phyloP scores from a whole-genome alignment of 331 rosid species.

The Quercus tomentella region DNA sequence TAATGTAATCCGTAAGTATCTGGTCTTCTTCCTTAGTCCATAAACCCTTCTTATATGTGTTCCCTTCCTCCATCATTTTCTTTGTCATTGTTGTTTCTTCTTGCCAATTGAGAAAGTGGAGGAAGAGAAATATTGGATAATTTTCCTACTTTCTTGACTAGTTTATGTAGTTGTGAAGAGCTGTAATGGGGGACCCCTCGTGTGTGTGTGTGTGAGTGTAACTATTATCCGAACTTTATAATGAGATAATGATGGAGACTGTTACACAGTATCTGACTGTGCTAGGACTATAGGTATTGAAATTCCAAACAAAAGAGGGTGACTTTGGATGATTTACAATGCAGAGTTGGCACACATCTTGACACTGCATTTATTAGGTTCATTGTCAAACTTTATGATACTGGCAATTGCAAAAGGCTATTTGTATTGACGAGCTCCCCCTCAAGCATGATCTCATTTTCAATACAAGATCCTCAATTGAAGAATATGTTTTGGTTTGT shows the following conservation, averaged over 20 bases:
- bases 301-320: not conserved
- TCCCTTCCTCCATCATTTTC: not conserved
- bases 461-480: too few species aligned
- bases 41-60: not conserved
- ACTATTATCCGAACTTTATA: too few species aligned
- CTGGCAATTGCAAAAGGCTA: not conserved
- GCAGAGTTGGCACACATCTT: not conserved
- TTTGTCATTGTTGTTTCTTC: not conserved
- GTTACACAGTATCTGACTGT: not conserved
- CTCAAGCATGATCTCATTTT: too few species aligned
- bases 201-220: too few species aligned
- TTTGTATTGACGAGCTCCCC: not conserved
- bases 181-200: too few species aligned
- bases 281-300: not conserved
- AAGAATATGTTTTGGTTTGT: too few species aligned
- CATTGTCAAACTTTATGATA: not conserved
- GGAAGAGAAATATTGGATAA: too few species aligned
- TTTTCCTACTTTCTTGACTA: too few species aligned
- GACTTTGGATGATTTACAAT: not conserved
- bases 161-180: too few species aligned
- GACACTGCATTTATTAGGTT: not conserved
- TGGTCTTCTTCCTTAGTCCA: not conserved
- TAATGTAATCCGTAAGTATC: not conserved
- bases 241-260: not conserved
- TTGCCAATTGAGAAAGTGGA: too few species aligned